These are phyloP conservation scores for Bromus sterilis DNA, from an alignment of 176 grass and related monocot species.

Conservation along the genomic window DNA sequence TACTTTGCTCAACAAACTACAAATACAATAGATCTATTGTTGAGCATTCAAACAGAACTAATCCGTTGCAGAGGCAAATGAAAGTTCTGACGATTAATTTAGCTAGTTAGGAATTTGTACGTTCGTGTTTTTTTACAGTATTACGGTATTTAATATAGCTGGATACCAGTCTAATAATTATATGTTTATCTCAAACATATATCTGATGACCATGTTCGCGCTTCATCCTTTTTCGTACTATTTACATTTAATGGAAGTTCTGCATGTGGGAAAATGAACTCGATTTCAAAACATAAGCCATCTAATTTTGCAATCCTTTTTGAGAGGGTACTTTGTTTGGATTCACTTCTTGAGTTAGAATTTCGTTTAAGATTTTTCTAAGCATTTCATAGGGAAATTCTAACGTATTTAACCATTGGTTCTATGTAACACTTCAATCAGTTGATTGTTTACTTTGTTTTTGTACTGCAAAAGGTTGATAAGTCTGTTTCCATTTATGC, in stretches of 20 bases:
- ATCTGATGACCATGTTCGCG: background rate
- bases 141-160: background rate
- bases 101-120: background rate
- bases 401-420: background rate
- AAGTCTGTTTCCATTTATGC: conserved; percentile 23
- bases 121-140: too few species aligned
- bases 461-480: conserved; percentile 15
- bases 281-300: background rate
- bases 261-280: background rate
- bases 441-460: conserved; percentile 11
- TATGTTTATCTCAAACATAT: background rate
- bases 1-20: background rate
- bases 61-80: background rate
- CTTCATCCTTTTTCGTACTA: background rate
- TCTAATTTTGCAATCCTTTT: background rate
- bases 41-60: background rate
- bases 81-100: background rate
- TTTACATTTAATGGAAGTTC: background rate
- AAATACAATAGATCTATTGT: background rate
- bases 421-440: background rate
- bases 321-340: background rate
- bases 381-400: background rate
- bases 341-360: conserved; percentile 4
- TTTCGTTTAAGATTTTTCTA: background rate
- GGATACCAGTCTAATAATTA: background rate